Evolutionary conservation across 768 basidiomycete genomes (phyloP).

Genomic region (Tylopilus balloui): DNA sequence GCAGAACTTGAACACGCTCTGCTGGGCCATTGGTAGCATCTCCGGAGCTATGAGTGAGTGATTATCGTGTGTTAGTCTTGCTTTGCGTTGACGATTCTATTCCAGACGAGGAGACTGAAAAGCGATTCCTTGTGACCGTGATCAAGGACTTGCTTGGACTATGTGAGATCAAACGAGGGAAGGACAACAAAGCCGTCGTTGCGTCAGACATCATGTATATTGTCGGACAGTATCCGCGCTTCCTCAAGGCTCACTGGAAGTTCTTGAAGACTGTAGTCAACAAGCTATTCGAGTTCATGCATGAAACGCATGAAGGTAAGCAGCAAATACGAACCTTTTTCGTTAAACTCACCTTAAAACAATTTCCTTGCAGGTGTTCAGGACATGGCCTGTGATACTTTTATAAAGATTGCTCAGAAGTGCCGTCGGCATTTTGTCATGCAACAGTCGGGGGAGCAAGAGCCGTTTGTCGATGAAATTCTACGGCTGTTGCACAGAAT

Average conservation of each 20-base stretch:
- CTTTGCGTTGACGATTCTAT: not conserved
- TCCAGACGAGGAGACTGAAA: constrained; percentile 96
- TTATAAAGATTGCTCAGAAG: constrained; percentile 99
- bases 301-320: constrained; percentile 94
- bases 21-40: constrained; percentile 99
- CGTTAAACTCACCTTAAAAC: constrained; percentile 2
- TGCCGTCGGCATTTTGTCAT: constrained; percentile 97
- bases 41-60: constrained; percentile 97
- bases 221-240: constrained; percentile 98
- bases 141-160: constrained; percentile 98
- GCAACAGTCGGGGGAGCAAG: constrained; percentile 94
- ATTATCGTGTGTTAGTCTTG: not conserved
- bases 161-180: constrained; percentile 97
- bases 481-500: constrained; percentile 87
- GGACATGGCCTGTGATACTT: constrained; percentile 99
- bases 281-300: constrained; percentile 99
- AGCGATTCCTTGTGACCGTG: constrained; percentile 96
- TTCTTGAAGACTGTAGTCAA: constrained; percentile 99
- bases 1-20: constrained; percentile 98
- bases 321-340: not conserved
- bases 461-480: constrained; percentile 98
- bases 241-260: constrained; percentile 99
- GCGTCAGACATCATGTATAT: constrained; percentile 98
- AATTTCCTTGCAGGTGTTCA: constrained; percentile 68
- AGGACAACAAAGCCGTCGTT: constrained; percentile 99